Evolutionary conservation across 108 stramenopile species (phyloP).

Genomic region (Skeletonema potamos): DNA sequence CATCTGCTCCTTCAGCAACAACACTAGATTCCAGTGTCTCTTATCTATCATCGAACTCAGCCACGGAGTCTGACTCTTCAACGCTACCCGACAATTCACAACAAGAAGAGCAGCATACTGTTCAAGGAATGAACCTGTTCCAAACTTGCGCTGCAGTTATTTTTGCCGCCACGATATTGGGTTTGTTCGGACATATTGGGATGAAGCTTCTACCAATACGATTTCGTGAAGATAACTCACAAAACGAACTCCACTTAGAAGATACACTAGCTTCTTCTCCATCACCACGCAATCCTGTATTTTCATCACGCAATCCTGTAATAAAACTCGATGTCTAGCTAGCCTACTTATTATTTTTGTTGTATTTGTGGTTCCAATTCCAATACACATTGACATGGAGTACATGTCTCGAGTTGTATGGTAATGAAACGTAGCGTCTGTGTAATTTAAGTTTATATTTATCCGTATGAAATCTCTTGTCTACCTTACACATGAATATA

Average conservation of each 20-base stretch:
- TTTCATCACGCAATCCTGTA: neutral
- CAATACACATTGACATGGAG: neutral
- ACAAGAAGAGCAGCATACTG: neutral
- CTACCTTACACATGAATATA: neutral
- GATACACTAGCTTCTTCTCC: neutral
- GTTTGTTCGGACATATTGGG: neutral
- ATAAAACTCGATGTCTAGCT: neutral
- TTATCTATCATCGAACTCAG: neutral
- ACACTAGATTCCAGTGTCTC: neutral
- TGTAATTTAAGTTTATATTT: neutral
- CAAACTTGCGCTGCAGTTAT: neutral
- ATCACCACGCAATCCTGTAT: neutral
- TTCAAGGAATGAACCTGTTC: neutral
- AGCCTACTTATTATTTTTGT: neutral
- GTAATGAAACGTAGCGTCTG: neutral
- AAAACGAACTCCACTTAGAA: neutral
- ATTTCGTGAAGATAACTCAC: neutral
- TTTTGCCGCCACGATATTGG: neutral
- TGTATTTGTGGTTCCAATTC: neutral
- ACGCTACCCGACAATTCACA: neutral
- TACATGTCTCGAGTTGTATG: neutral
- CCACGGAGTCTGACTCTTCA: neutral
- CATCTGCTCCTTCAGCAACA: neutral
- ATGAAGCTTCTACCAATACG: neutral
- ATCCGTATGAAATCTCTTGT: neutral